Base-by-base conservation (phyloP, 768 basidiomycete genomes). In the Royoungia palumana region DNA sequence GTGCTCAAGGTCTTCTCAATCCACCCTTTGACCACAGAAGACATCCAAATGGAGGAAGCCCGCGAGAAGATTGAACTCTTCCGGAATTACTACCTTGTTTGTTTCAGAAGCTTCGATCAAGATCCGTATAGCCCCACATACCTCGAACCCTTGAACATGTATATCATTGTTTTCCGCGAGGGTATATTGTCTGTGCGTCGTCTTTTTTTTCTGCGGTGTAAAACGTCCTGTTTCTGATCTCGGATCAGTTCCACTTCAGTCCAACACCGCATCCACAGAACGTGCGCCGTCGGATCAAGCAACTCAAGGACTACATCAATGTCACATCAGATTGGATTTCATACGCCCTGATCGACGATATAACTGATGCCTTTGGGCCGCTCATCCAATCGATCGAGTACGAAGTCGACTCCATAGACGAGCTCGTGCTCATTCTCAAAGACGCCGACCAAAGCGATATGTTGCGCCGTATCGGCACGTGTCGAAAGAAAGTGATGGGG, bases 301-400 rank as follows among this genome's bases (percentile, higher is more conserved):
- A 98, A 65, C 87, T 99, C 54, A 96, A 94, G 65, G 96, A 99
- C 74, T 98, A 98, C 72, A 98, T 99, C 67, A 87, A 80, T 55
- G 96, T 98, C 61, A 98, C 96, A 9, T 95, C 94, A 4, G 96
- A 99, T 72, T 99, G 96, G 96, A 99, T 99, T 56, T 97, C 94
- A 5, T 99, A 99, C 60, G 96, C 96, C 10, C 81, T 99, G 51
- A 99, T 99, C 63, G 96, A 99, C 71, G 96, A 99, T 70, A 98
- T 99, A 67, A 98, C 96, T 41, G 96, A 99, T 64, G 95, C 94
- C 9, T 99, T 99, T 65, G 96, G 96, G 13, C 96, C 96, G 5
- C 80, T 99, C 49, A 98, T 99, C 60, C 96, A 98, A 68, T 85
- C 86, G 64, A 99, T 98, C 69, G 96, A 99, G 68, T 98, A 98